These are phyloP conservation scores for Russula sp. DNA, from an alignment of 768 basidiomycete genomes.

Conservation along the genomic window DNA sequence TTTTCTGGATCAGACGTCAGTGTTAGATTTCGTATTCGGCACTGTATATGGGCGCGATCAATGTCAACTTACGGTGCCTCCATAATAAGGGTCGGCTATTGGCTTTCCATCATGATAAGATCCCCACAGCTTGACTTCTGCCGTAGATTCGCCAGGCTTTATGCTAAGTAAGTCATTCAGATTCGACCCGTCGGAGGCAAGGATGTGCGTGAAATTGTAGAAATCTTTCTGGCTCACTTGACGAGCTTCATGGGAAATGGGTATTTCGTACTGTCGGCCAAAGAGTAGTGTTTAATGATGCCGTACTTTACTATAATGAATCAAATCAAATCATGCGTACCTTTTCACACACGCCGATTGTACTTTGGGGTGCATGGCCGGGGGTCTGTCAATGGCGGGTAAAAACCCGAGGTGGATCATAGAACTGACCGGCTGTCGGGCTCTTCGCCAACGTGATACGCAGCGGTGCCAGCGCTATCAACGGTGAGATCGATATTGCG, in stretches of 20 bases:
- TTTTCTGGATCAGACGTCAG: conserved; percentile 44
- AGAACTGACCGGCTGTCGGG: conserved; percentile 71
- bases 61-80: conserved; percentile 49
- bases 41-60: conserved; percentile 4
- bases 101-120: conserved; percentile 66
- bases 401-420: background rate
- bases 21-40: background rate
- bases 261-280: conserved; percentile 57
- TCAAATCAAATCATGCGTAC: conserved; percentile 38
- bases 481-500: conserved; percentile 66
- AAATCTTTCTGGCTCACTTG: conserved; percentile 67
- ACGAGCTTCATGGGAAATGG: conserved; percentile 68
- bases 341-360: conserved; percentile 67
- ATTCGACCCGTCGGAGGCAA: conserved; percentile 81
- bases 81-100: conserved; percentile 87
- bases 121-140: conserved; percentile 74
- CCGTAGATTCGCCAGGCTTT: conserved; percentile 49
- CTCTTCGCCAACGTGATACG: conserved; percentile 78
- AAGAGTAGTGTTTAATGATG: background rate
- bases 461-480: conserved; percentile 83
- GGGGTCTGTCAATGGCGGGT: background rate
- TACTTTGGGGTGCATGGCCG: conserved; percentile 42
- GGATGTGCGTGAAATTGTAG: conserved; percentile 71
- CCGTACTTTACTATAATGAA: too few relatives aligned
- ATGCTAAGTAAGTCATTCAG: conserved; percentile 57